phyloP scores from a whole-genome alignment of 2,329 filamentous ascomycete species.

The Sporothrix inflata region DNA sequence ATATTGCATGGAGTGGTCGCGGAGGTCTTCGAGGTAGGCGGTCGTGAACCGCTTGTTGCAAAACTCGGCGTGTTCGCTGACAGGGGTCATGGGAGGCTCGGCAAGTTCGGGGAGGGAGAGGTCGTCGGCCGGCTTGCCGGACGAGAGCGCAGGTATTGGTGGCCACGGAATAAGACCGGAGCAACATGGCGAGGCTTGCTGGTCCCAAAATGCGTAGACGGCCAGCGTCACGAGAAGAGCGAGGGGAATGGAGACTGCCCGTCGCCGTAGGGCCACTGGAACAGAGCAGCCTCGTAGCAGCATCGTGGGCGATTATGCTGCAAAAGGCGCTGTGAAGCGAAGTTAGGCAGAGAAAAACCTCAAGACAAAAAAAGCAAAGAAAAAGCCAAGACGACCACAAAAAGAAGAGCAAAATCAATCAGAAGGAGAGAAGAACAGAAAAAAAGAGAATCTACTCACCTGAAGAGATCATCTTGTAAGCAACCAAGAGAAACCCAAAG shows the following conservation, averaged over 20 bases:
- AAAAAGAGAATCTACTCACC: too few species aligned
- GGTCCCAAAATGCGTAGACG: slow-evolving; percentile 15
- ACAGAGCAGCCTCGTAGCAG: not conserved
- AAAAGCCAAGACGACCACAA: too few species aligned
- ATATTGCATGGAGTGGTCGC: slow-evolving; percentile 32
- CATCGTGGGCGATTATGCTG: not conserved
- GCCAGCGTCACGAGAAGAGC: not conserved
- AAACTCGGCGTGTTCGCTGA: slow-evolving; percentile 14
- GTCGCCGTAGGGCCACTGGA: slow-evolving; percentile 9
- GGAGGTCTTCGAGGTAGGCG: slow-evolving; percentile 31
- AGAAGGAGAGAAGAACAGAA: too few species aligned
- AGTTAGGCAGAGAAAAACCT: not conserved
- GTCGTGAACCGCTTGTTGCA: slow-evolving; percentile 24
- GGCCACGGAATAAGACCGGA: not conserved
- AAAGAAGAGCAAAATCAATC: too few species aligned
- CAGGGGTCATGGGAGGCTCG: too few species aligned
- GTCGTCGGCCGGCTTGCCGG: not conserved
- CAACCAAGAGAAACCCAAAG: not conserved
- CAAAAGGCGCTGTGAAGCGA: not conserved
- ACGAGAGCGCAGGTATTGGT: not conserved
- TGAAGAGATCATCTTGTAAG: too few species aligned
- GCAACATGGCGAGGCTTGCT: not conserved
- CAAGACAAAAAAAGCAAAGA: not conserved
- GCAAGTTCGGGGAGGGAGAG: slow-evolving; percentile 5
- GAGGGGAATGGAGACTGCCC: not conserved